Evolutionary conservation across 2,329 filamentous ascomycete species (phyloP), one percentile per base, ranked within the genome.

Genomic region (Sclerotinia spermophila): DNA sequence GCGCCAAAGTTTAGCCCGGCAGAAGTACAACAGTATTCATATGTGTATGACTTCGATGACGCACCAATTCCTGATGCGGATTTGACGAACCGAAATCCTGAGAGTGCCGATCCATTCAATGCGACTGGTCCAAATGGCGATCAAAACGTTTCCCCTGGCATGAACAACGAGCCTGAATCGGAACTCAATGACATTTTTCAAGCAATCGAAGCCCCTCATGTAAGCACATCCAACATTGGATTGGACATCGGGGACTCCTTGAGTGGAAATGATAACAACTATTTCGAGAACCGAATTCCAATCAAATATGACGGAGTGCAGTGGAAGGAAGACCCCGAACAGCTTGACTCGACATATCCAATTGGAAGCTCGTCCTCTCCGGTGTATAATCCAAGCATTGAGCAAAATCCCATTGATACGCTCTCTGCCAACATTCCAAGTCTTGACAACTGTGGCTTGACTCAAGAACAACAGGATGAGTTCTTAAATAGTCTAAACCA

Each of bases 1-100:
- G 1, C 1, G 3, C 1, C n/a, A n/a, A n/a, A n/a, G n/a, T n/a
- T 44, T 4, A 10, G 11, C 27, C 2, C 24, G 0, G 21, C 15
- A 11, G 6, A 24, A 35, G 1, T 8, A 1, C 11, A 17, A 8
- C 24, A 17, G 17, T 17, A 51, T 13, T 0, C 5, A 27, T 27
- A 5, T 7, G 15, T 51, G 5, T 17, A 0, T 51, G 48, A 51
- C 17, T 51, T 51, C 5, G 48, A 51, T 17, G n/a, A 0, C 13
- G 5, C 24, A n/a, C 3, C 24, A 51, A 17, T 27, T 4, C 27
- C 27, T 1, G 13, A 51, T 27, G n/a, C 2, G 15, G n/a, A 51
- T 27, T 51, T 11, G 48, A n/a, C 0, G 24, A 48, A 0, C 11
- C 45, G 45, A 51, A 3, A 2, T 3, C 5, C 3, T 51, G n/a